Base-by-base conservation (phyloP, 2,329 filamentous ascomycete species). In the Penicillium sp. region DNA sequence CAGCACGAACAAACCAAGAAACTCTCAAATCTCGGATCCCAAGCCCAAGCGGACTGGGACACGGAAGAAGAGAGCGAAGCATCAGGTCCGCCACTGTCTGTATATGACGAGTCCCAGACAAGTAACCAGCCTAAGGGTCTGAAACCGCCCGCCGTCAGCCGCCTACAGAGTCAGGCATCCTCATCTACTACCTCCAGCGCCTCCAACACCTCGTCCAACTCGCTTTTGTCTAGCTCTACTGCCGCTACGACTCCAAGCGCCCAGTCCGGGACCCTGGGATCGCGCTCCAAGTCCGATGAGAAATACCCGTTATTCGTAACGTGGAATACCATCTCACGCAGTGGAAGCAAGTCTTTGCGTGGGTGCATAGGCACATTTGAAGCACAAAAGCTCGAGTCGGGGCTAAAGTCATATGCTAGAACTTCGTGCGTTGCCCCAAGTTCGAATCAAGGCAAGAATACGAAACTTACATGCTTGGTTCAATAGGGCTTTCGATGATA, bases 361-460 rank as follows among this genome's bases (percentile, higher is more conserved):
- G 95, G 95, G 58, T 99, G 95, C 80, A 98, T 99, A 71, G 95
- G 95, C 65, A 99, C 93, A 2, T 99, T 98, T 70, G 90, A 93
- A 69, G 75, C 87, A 2, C 86, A 91, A 68, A 85, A 89, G 50
- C 84, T 99, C 13, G 82, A 86, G 29, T 76, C 84, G 1, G 93
- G 92, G 4, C 79, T 99, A 44, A 80, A 86, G 52, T 87, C 86
- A 59, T 98, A 97, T 76, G 90, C 93, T 47, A 78, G 96, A 64
- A 95, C 89, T 51, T 92, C 93, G 73, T 88, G 78, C 65, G 81
- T 76, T 1, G 42, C 14, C 23, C n/a, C 19, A 26, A 35, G 6
- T 26, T n/a, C 14, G 9, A 53, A 31, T 16, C 50, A 21, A 23
- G 39, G 8, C 19, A 39, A 26, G 35, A 43, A 27, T 48, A 47